Evolutionary conservation across 2,329 filamentous ascomycete species (phyloP).

Genomic region (Penicillium sp.): DNA sequence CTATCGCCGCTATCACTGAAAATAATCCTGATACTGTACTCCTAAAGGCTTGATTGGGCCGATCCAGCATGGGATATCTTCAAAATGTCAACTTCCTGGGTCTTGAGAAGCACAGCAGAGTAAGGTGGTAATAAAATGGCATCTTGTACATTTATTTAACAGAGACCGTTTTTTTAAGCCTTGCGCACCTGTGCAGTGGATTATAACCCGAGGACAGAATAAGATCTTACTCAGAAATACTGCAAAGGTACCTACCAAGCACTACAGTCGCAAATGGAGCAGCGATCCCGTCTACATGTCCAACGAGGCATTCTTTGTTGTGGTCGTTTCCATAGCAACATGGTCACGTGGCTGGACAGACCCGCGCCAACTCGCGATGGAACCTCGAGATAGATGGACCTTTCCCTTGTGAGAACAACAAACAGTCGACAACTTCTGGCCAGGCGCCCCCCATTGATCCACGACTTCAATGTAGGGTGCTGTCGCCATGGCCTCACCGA

Average conservation of each 20-base stretch:
- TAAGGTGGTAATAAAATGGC: too few species aligned
- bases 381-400: conserved; percentile 16
- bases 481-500: conserved; percentile 35
- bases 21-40: too few species aligned
- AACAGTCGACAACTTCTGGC: conserved; percentile 21
- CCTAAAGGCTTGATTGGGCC: too few species aligned
- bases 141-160: too few species aligned
- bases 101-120: too few species aligned
- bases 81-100: too few species aligned
- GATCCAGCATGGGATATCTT: too few species aligned
- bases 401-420: conserved; percentile 19
- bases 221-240: not conserved
- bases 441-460: conserved; percentile 22
- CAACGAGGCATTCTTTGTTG: conserved; percentile 17
- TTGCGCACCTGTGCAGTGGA: too few species aligned
- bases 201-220: too few species aligned
- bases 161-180: too few species aligned
- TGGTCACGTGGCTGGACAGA: conserved; percentile 15
- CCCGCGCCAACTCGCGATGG: conserved; percentile 10
- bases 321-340: conserved; percentile 18
- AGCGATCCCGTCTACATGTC: not conserved
- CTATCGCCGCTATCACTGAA: too few species aligned
- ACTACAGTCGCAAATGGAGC: not conserved
- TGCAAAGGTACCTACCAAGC: too few species aligned
- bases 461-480: conserved; percentile 27